These are phyloP conservation scores for Barbatosphaeria neglecta DNA, from an alignment of 495 filamentous ascomycete genomes.

Conservation along the genomic window DNA sequence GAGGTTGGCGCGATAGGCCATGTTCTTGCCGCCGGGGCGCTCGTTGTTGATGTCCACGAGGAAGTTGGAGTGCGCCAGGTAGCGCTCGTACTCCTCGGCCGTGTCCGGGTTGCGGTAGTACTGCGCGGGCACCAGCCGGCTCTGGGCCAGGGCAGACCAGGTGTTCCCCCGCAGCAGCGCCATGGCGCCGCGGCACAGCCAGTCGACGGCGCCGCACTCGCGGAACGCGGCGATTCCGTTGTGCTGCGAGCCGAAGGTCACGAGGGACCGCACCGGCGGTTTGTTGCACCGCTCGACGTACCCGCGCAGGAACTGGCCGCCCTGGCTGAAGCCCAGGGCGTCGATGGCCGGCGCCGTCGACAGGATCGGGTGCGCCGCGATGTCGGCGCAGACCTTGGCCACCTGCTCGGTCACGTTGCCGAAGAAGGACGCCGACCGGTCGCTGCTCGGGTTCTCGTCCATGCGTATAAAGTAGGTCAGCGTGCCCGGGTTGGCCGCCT, in stretches of 20 bases:
- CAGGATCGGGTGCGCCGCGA: conserved; percentile 66
- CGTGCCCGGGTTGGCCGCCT: conserved; percentile 67
- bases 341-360: conserved; percentile 73
- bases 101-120: conserved; percentile 68
- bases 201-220: conserved; percentile 52
- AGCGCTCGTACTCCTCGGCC: conserved; percentile 47
- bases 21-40: conserved; percentile 54
- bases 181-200: conserved; percentile 67
- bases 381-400: conserved; percentile 63
- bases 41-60: conserved; percentile 99
- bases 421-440: conserved; percentile 77
- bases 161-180: conserved; percentile 59
- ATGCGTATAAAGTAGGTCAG: conserved; percentile 74
- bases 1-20: conserved; percentile 61
- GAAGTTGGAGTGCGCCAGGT: conserved; percentile 78
- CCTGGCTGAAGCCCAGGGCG: conserved; percentile 89
- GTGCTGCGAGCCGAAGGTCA: conserved; percentile 90
- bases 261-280: conserved; percentile 66
- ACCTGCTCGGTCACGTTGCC: conserved; percentile 82
- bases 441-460: conserved; percentile 47
- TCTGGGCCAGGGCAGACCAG: conserved; percentile 68
- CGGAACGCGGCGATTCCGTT: conserved; percentile 82
- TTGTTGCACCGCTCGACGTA: conserved; percentile 83
- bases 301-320: conserved; percentile 90
- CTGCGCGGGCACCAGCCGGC: conserved; percentile 77